phyloP scores from a whole-genome alignment of 1,139 yeast genomes.

The Sugiyamaella pinicola region DNA sequence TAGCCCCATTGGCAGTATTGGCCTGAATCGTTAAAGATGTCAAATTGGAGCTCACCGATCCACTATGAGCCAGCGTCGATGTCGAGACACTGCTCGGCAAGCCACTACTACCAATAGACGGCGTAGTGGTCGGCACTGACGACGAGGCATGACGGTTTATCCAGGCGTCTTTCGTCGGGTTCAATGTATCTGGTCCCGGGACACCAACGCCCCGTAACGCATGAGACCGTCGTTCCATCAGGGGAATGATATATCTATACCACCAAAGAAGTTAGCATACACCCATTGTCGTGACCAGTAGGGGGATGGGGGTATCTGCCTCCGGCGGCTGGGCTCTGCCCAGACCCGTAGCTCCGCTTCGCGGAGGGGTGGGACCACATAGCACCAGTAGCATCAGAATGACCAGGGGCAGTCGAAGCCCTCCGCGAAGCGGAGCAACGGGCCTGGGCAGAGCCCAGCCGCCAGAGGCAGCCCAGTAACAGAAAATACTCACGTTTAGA shows the following conservation, averaged over 20 bases:
- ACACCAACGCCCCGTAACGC: constrained; percentile 9
- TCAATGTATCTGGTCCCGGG: constrained; percentile 7
- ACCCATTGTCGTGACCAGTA: too few species aligned
- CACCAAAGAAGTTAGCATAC: too few species aligned
- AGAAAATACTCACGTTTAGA: neutral
- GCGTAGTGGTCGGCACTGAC: too few species aligned
- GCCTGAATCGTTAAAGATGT: neutral
- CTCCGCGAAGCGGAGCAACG: neutral
- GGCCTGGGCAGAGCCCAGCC: neutral
- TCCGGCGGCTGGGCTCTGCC: neutral
- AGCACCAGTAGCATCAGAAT: neutral
- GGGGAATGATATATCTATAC: neutral
- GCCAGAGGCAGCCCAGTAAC: neutral
- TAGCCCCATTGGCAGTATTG: neutral
- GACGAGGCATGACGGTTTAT: constrained; percentile 29
- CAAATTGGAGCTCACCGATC: constrained; percentile 2
- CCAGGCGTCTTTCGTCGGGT: constrained; percentile 32
- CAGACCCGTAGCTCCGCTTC: neutral
- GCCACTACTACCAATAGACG: constrained; percentile 1
- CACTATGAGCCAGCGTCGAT: constrained; percentile 3
- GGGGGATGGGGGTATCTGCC: neutral
- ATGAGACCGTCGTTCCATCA: constrained; percentile 16
- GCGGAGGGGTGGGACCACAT: neutral
- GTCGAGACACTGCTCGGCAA: constrained; percentile 13
- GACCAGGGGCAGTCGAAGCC: neutral